Conservation (phyloP, 495 filamentous ascomycete species). For the Beverwykella pulmonaria region DNA sequence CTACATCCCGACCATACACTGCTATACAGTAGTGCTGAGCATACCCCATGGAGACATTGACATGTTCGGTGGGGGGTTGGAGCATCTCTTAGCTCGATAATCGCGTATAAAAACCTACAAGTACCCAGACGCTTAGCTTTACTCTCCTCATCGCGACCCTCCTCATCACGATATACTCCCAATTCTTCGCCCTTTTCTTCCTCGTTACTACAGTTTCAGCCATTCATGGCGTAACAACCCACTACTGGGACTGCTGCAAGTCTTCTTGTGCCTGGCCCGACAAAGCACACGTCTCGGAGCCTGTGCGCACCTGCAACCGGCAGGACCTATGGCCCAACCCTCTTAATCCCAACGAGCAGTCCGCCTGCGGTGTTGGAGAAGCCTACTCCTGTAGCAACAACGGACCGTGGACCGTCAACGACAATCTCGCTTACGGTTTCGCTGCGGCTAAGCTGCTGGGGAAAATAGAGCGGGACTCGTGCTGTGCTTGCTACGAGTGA, state of each 20-base stretch:
- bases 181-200: no score
- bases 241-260: constrained; percentile 73
- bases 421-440: constrained; percentile 60
- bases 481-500: constrained; percentile 65
- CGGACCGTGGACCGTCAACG: constrained; percentile 62
- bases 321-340: constrained; percentile 55
- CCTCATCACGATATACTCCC: no score
- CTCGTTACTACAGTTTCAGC: not conserved
- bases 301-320: constrained; percentile 58
- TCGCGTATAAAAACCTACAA: no score
- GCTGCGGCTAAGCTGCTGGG: constrained; percentile 59
- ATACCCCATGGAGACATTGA: no score
- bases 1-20: no score
- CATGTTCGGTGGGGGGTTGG: no score
- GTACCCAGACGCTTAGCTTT: no score
- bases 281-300: constrained; percentile 53
- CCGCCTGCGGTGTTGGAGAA: constrained; percentile 52
- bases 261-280: constrained; percentile 62
- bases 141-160: no score
- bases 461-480: constrained; percentile 56
- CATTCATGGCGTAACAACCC: constrained; percentile 51
- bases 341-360: constrained; percentile 36
- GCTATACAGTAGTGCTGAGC: no score
- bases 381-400: constrained; percentile 65
- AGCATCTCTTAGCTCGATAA: no score